Percentiles rank a stretch among this genome's conserved stretches.
Evolutionary conservation across 139 green algal species (phyloP).

Genomic region (Parachlorella kessleri): DNA sequence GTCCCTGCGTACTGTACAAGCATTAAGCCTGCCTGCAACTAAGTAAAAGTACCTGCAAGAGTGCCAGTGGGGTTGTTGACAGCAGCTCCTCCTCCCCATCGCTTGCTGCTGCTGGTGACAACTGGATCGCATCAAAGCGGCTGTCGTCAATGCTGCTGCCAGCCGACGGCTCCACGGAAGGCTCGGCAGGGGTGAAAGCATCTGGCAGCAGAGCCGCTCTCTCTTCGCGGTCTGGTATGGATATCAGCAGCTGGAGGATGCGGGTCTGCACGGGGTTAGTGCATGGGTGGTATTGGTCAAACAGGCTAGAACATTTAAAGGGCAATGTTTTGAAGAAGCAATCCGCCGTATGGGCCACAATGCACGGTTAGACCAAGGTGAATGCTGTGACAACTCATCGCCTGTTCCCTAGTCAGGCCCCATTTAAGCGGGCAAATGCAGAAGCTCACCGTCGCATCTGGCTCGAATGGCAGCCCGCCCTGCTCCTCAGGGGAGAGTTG

Average conservation of each 20-base stretch:
- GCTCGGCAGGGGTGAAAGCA: slow-evolving; percentile 37
- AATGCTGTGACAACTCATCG: no score
- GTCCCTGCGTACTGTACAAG: no score
- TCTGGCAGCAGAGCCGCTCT: slow-evolving; percentile 43
- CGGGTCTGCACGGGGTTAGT: slow-evolving; percentile 33
- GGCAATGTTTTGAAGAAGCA: no score
- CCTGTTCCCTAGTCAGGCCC: no score
- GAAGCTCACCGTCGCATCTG: slow-evolving; percentile 7
- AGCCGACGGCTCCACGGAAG: not conserved
- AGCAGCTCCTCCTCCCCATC: slow-evolving; percentile 37
- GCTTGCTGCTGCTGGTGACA: not conserved
- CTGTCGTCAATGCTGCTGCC: not conserved
- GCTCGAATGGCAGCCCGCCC: not conserved
- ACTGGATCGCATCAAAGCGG: no score
- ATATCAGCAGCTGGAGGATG: slow-evolving; percentile 51
- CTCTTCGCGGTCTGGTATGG: slow-evolving; percentile 17
- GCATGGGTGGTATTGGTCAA: no score
- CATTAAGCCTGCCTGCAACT: no score
- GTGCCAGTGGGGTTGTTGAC: slow-evolving; percentile 40
- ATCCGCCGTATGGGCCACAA: no score
- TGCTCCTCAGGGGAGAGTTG: slow-evolving; percentile 14
- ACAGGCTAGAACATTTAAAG: no score
- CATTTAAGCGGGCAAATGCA: no score
- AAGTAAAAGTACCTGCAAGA: slow-evolving; percentile 27
- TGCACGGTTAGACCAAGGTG: no score